phyloP scores from a whole-genome alignment of 116 monocot genomes.

The Thalassia testudinum region DNA sequence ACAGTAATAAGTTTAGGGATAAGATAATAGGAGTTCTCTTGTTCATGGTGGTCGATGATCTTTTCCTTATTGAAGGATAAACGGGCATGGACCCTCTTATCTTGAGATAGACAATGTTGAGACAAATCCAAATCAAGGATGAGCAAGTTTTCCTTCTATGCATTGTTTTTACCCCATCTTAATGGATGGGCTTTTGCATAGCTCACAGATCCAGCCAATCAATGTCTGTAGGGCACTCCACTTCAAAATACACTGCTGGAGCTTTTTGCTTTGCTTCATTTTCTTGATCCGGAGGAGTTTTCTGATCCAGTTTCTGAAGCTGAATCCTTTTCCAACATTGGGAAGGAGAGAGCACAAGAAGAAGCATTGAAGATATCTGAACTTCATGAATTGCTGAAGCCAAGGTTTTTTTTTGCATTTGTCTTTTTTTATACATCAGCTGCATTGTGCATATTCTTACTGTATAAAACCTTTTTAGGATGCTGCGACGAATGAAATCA shows the following conservation, averaged over 20 bases:
- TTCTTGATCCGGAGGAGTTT: conserved; percentile 34
- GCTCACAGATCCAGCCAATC: too few relatives aligned
- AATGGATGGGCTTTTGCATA: too few relatives aligned
- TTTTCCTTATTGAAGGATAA: too few relatives aligned
- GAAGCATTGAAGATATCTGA: conserved; percentile 17
- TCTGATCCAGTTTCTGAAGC: conserved; percentile 37
- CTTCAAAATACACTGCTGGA: conserved; percentile 37
- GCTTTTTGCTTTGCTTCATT: conserved; percentile 42
- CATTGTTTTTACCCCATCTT: too few relatives aligned
- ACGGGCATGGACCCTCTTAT: too few relatives aligned
- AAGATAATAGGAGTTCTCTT: too few relatives aligned
- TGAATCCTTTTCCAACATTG: conserved; percentile 14
- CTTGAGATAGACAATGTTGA: too few relatives aligned
- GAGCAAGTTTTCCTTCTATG: too few relatives aligned
- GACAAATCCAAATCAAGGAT: too few relatives aligned
- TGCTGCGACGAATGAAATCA: conserved; percentile 41
- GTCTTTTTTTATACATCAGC: background rate
- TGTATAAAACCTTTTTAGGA: conserved; percentile 11
- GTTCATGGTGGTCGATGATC: too few relatives aligned
- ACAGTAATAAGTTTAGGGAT: too few relatives aligned
- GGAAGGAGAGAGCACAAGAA: conserved; percentile 8
- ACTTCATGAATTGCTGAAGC: conserved; percentile 31
- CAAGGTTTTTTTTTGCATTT: conserved; percentile 18
- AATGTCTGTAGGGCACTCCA: conserved; percentile 26
- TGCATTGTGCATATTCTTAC: background rate